phyloP scores from a whole-genome alignment of 2,329 filamentous ascomycete genomes.

The Metarhizium robertsii region DNA sequence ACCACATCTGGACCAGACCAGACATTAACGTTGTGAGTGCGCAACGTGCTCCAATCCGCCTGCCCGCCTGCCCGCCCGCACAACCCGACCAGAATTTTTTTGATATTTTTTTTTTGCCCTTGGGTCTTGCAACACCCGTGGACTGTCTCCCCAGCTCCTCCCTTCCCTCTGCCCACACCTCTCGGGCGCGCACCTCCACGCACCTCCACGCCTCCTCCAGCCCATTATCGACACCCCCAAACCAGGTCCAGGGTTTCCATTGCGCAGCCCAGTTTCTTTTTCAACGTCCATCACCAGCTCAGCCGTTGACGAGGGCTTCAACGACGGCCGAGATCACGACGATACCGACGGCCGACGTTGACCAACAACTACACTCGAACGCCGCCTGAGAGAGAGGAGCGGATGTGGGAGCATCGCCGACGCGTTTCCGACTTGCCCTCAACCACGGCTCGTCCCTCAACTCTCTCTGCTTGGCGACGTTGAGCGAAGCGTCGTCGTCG shows the following conservation, averaged over 20 bases:
- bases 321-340: conserved; percentile 3
- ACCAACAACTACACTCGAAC: conserved; percentile 2
- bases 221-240: conserved; percentile 33
- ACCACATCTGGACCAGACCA: too few relatives aligned
- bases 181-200: conserved; percentile 24
- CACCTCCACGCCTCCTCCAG: conserved; percentile 29
- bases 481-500: neutral
- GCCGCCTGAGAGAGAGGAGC: conserved; percentile 1
- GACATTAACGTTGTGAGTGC: too few relatives aligned
- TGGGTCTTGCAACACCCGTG: conserved; percentile 5
- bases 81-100: neutral
- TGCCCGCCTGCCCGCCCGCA: neutral
- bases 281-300: conserved; percentile 6
- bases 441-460: neutral
- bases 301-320: conserved; percentile 5
- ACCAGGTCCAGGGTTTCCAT: conserved; percentile 19
- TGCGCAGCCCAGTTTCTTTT: conserved; percentile 9
- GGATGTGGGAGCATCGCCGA: conserved; percentile 2
- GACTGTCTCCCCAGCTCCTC: conserved; percentile 9
- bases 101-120: conserved; percentile 8
- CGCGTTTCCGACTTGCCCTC: conserved; percentile 3
- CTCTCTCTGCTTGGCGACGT: neutral
- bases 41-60: neutral
- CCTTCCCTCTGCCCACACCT: conserved; percentile 25
- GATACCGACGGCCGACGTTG: conserved; percentile 1